These are phyloP conservation scores for Penicillium sp. DNA, from an alignment of 2,329 filamentous ascomycete species.

Conservation along the genomic window DNA sequence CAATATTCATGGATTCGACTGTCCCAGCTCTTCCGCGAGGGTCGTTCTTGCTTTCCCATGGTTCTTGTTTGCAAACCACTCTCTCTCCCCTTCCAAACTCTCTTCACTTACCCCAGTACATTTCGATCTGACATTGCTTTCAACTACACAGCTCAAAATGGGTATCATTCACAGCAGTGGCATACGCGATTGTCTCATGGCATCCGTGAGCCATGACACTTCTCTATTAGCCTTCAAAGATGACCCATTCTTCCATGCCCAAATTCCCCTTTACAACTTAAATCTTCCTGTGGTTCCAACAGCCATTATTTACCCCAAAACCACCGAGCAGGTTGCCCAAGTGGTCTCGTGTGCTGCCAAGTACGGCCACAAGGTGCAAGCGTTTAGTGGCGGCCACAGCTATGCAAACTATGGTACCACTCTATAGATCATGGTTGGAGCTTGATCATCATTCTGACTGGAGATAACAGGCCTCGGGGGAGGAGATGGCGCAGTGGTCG, in stretches of 20 bases:
- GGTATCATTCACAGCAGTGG: slow-evolving; percentile 14
- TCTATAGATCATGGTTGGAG: neutral
- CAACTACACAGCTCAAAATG: slow-evolving; percentile 8
- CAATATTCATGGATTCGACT: too few species aligned
- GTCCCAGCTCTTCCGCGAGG: too few species aligned
- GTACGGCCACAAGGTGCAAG: slow-evolving; percentile 16
- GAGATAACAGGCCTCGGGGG: slow-evolving; percentile 30
- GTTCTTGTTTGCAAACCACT: too few species aligned
- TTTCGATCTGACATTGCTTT: neutral
- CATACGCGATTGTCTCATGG: slow-evolving; percentile 19
- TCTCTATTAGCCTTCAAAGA: slow-evolving; percentile 15
- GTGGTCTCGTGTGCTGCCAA: slow-evolving; percentile 18
- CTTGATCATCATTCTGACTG: neutral
- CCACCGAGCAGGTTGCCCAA: slow-evolving; percentile 12
- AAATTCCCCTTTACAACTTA: slow-evolving; percentile 23
- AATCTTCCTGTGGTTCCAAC: slow-evolving; percentile 20
- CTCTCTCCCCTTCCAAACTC: neutral
- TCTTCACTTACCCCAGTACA: neutral
- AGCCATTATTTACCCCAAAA: slow-evolving; percentile 17
- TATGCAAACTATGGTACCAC: slow-evolving; percentile 40
- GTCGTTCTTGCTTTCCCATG: too few species aligned
- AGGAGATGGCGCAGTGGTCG: slow-evolving; percentile 26
- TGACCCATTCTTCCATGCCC: slow-evolving; percentile 16
- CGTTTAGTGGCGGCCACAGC: slow-evolving; percentile 22
- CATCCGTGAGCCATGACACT: slow-evolving; percentile 17